These are phyloP conservation scores for Fusarium poae DNA, from an alignment of 2,329 filamentous ascomycete genomes.

Conservation along the genomic window DNA sequence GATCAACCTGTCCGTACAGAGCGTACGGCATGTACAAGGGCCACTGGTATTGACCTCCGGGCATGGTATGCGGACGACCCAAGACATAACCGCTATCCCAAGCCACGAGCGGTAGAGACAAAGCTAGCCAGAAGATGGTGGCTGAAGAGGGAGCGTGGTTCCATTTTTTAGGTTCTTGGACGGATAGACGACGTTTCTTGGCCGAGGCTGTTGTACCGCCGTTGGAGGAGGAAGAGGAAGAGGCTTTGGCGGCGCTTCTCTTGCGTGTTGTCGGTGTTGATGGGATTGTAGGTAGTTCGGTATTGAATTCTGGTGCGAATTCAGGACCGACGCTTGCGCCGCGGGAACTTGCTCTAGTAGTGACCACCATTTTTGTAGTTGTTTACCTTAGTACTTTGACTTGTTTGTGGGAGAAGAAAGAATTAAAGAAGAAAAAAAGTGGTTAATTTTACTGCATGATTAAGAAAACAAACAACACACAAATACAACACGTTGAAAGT, in stretches of 20 bases:
- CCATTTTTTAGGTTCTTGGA: constrained; percentile 49
- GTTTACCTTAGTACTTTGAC: no score
- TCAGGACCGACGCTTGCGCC: constrained; percentile 49
- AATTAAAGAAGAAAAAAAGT: background rate
- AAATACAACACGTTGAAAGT: background rate
- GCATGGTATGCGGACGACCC: constrained; percentile 84
- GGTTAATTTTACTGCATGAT: background rate
- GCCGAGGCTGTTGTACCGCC: constrained; percentile 12
- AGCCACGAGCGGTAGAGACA: constrained; percentile 81
- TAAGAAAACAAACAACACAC: constrained; percentile 1
- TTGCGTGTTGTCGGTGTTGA: constrained; percentile 37
- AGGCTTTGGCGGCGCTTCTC: constrained; percentile 25
- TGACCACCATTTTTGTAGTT: constrained; percentile 55
- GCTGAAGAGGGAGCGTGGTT: constrained; percentile 60
- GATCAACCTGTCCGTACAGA: constrained; percentile 83
- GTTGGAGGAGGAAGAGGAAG: no score
- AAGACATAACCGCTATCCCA: constrained; percentile 89
- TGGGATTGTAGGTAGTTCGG: constrained; percentile 21
- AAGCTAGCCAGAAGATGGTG: constrained; percentile 76
- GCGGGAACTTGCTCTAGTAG: constrained; percentile 55
- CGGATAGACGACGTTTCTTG: constrained; percentile 31
- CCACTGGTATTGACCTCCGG: constrained; percentile 77
- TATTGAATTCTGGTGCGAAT: constrained; percentile 11
- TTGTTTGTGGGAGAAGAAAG: background rate
- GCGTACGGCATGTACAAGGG: constrained; percentile 83